These are phyloP conservation scores for Pterocarpus macrocarpus DNA, from an alignment of 306 rosid genomes.

Conservation along the genomic window DNA sequence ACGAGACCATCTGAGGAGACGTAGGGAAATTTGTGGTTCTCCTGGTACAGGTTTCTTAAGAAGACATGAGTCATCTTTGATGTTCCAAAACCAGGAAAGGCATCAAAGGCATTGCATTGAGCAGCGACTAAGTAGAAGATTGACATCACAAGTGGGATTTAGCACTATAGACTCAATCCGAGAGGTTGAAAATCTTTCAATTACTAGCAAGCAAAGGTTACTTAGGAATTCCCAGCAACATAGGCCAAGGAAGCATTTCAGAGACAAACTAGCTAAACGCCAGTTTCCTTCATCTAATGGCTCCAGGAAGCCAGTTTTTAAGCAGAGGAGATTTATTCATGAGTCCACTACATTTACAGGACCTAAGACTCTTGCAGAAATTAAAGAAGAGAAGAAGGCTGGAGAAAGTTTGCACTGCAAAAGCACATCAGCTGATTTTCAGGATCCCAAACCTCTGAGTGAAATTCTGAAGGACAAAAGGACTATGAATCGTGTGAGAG, in stretches of 20 bases:
- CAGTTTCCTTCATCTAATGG: conserved; percentile 48
- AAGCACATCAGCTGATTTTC: conserved; percentile 52
- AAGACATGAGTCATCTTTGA: conserved; percentile 57
- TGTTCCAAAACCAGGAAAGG: conserved; percentile 48
- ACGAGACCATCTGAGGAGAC: conserved; percentile 72
- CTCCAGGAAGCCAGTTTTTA: conserved; percentile 55
- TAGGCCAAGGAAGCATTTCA: conserved; percentile 55
- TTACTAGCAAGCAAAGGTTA: conserved; percentile 49
- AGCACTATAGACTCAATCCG: conserved; percentile 44
- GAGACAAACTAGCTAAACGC: conserved; percentile 51
- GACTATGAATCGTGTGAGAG: conserved; percentile 48
- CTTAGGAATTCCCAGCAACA: conserved; percentile 57
- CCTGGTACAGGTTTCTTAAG: conserved; percentile 54
- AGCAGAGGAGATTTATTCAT: conserved; percentile 48
- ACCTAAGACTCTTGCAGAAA: conserved; percentile 79
- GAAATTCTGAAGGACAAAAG: conserved; percentile 70
- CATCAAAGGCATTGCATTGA: conserved; percentile 45
- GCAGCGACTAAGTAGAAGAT: conserved; percentile 54
- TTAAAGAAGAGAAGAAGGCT: conserved; percentile 68
- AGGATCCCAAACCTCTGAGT: conserved; percentile 72
- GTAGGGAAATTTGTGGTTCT: conserved; percentile 50
- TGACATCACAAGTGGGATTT: conserved; percentile 61
- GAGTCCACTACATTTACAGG: conserved; percentile 62
- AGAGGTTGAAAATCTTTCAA: conserved; percentile 51
- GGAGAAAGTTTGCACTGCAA: conserved; percentile 47